Evolutionary conservation across 1,284 basidiomycete species (phyloP), one percentile per base, ranked within the genome.

Genomic region (Cryptococcus neoformans): DNA sequence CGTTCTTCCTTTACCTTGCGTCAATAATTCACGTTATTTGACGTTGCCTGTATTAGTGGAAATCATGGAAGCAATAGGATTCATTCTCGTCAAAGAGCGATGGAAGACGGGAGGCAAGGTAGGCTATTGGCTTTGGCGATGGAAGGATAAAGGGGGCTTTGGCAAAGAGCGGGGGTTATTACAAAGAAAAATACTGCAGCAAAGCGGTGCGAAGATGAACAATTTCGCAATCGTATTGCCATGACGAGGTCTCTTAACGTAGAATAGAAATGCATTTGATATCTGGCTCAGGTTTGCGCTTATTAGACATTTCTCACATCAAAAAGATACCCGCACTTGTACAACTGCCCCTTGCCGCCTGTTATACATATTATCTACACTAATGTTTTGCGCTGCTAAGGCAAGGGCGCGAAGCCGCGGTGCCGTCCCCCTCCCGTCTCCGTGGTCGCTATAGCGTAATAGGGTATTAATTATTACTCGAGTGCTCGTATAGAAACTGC

Each of bases 11-110:
- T 78, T 87, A 12, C 86, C 91, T 2, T 94, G 91, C 67, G 81
- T 93, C 21, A 72, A 80, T 28, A 94, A 93, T 70, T 93, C 91
- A 3, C 83, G 91, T 5, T 93, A 92, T 70, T 75, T 89, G 57
- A 84, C 86, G 3, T 78, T 81, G 14, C 81, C 83, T 11, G 82
- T 82, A 45, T 80, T 92, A 7, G 73, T 75, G 34, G 68, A 70
- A 0, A 75, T 93, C 35, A 86, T 92, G 84, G 59, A 68, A 0
- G 66, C 75, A 3, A 68, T 92, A 1, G 89, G 89, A 0, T 92
- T 92, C 67, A 67, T 63, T 0, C 78, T 86, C 63, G 64, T 87
- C 16, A 80, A 82, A 51, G 81, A 81, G 51, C 80, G 82, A 55
- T 89, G 85, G 84, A 85, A 82, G 63, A 52, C 57, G 34, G 61